phyloP scores from a whole-genome alignment of 345 rosid species.

The Eucalyptus pauciflora region DNA sequence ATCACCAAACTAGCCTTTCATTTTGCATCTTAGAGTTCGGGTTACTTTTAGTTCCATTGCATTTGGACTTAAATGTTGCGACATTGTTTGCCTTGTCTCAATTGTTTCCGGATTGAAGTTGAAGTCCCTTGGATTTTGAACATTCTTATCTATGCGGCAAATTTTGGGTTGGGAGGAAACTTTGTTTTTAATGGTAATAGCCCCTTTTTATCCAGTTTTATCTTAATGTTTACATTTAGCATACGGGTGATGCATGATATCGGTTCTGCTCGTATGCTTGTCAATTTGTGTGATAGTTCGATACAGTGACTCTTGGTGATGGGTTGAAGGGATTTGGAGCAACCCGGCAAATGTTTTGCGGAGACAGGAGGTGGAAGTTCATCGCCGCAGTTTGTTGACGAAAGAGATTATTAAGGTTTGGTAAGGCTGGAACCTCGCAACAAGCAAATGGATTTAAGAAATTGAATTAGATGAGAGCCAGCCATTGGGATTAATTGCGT shows the following conservation, averaged over 20 bases:
- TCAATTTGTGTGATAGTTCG: neutral
- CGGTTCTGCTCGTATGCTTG: neutral
- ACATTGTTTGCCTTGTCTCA: neutral
- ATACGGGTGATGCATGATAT: neutral
- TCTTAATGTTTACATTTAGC: neutral
- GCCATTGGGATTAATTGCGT: neutral
- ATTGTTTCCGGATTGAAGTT: neutral
- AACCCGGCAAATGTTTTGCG: neutral
- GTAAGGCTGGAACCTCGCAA: neutral
- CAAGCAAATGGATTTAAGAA: neutral
- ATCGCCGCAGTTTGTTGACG: neutral
- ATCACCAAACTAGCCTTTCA: neutral
- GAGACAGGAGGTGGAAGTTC: neutral
- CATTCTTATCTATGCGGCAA: neutral
- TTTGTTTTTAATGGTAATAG: neutral
- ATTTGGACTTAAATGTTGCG: neutral
- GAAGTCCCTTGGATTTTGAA: neutral
- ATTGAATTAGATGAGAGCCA: neutral
- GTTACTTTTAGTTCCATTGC: neutral
- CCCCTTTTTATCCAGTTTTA: neutral
- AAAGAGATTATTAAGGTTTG: neutral
- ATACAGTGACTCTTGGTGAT: neutral
- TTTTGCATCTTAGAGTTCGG: neutral
- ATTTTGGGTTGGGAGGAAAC: neutral
- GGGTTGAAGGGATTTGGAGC: neutral